A percentile compares a stretch with the other conserved stretches of the same genome.
Evolutionary conservation across 805 yeast genomes (phyloP).

Genomic region (Candida morakotiae): DNA sequence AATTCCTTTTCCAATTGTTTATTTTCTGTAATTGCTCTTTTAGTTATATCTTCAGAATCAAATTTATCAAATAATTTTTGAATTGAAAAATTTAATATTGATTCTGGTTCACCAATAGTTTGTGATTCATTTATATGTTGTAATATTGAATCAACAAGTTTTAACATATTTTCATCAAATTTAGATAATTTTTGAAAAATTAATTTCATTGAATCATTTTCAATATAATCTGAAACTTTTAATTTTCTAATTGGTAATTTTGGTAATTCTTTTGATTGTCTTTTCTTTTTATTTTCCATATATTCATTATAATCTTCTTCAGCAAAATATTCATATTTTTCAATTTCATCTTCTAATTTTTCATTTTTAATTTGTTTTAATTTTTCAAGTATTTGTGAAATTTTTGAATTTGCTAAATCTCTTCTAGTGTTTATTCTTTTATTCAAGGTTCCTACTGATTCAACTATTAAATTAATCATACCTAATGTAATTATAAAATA

Average conservation of each 20-base stretch:
- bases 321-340: slow-evolving; percentile 33
- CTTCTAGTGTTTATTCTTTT: slow-evolving; percentile 28
- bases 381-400: slow-evolving; percentile 33
- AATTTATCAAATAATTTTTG: slow-evolving; percentile 32
- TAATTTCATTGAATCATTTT: slow-evolving; percentile 12
- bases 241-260: not conserved
- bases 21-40: slow-evolving; percentile 29
- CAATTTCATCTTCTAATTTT: slow-evolving; percentile 32
- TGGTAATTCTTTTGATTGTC: not conserved
- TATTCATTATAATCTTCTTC: slow-evolving; percentile 35
- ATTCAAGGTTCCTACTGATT: slow-evolving; percentile 22
- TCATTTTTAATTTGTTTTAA: slow-evolving; percentile 25
- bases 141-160: slow-evolving; percentile 27
- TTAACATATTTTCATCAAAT: slow-evolving; percentile 21
- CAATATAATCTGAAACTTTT: not conserved
- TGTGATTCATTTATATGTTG: slow-evolving; percentile 24
- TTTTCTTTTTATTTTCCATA: slow-evolving; percentile 1
- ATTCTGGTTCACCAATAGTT: slow-evolving; percentile 19
- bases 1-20: slow-evolving; percentile 20
- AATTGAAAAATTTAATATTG: slow-evolving; percentile 28
- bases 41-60: slow-evolving; percentile 31
- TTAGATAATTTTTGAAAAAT: slow-evolving; percentile 23
- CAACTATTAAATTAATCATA: slow-evolving; percentile 30
- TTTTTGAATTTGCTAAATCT: slow-evolving; percentile 33
- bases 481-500: slow-evolving; percentile 35